Base-by-base conservation (phyloP, 2,329 filamentous ascomycete species). In the Fusarium burgessii region DNA sequence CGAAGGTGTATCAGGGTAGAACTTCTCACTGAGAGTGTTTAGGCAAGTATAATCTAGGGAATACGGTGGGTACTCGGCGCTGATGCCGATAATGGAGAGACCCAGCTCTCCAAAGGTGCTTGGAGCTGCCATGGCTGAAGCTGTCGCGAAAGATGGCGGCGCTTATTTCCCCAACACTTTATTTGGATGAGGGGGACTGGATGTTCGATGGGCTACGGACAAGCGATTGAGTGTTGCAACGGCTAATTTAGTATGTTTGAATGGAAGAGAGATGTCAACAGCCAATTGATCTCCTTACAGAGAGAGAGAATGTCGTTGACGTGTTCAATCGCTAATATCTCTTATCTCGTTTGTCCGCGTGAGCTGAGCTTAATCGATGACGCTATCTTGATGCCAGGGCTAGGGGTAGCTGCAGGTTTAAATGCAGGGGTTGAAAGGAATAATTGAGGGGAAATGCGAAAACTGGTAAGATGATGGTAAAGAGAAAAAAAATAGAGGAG, bases 81-180 rank as follows among this genome's bases (percentile, higher is more conserved):
- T 87, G 52, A 91, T 75, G 14, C 90, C 90, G 43, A 87, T 80
- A 67, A 92, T 87, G 63, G 87, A 88, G 78, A 91, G 88, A 62
- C 85, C 86, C 58, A 91, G 83, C 73, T 87, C 84, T 59, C 82
- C 82, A 64, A 84, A 84, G 15, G 77, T 75, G 69, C 79, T 80
- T 49, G 78, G 72, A n/a, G 82, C 77, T 51, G 83, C 77, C 85
- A 87, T 87, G 58, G 43, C 55, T 65, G 49, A 61, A 38, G 55
- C 13, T 49, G 29, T 43, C 12, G 38, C 36, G 33, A 40, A 38
- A 38, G 23, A n/a, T 45, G 64, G 64, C 35, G 47, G 55, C 36
- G 52, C 41, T 61, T 70, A 36, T 58, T 46, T 70, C 61, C 70
- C 50, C 70, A 68, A 71, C 70, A 55, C 45, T 70, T 72, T 68